These are phyloP conservation scores for Didymella arachidicola DNA, from an alignment of 2,329 filamentous ascomycete genomes.

Conservation along the genomic window DNA sequence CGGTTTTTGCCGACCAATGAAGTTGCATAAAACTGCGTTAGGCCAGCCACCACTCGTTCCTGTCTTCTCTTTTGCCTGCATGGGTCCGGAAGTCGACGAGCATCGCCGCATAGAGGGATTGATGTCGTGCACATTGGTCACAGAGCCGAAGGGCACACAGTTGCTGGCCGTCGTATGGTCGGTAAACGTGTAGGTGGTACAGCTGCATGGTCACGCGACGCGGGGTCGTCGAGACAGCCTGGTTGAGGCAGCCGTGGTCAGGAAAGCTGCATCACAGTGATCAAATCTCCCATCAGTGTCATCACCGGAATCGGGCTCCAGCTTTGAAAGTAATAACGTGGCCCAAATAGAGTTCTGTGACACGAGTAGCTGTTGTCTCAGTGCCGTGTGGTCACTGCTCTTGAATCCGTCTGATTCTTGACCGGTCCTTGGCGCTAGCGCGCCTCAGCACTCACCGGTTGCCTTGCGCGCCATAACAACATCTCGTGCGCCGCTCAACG, in stretches of 20 bases:
- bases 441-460: conserved; percentile 18
- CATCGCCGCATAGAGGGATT: conserved; percentile 10
- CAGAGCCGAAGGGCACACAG: background rate
- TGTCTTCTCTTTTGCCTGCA: conserved; percentile 15
- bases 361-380: conserved; percentile 13
- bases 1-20: conserved; percentile 27
- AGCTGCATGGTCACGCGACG: conserved; percentile 15
- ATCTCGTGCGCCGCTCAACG: conserved; percentile 10
- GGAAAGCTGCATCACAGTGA: conserved; percentile 3
- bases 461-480: conserved; percentile 22
- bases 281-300: background rate
- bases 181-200: background rate
- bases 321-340: background rate
- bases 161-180: conserved; percentile 2
- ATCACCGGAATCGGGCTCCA: conserved; percentile 1
- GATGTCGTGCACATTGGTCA: conserved; percentile 8
- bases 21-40: conserved; percentile 11
- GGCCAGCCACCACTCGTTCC: conserved; percentile 16
- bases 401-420: conserved; percentile 12
- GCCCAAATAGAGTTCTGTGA: conserved; percentile 14
- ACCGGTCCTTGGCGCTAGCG: conserved; percentile 20
- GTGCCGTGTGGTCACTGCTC: conserved; percentile 15
- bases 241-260: background rate
- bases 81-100: conserved; percentile 16
- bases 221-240: conserved; percentile 10